These are phyloP conservation scores for Wickerhamomyces pijperi DNA, from an alignment of 805 yeast species.

Conservation along the genomic window DNA sequence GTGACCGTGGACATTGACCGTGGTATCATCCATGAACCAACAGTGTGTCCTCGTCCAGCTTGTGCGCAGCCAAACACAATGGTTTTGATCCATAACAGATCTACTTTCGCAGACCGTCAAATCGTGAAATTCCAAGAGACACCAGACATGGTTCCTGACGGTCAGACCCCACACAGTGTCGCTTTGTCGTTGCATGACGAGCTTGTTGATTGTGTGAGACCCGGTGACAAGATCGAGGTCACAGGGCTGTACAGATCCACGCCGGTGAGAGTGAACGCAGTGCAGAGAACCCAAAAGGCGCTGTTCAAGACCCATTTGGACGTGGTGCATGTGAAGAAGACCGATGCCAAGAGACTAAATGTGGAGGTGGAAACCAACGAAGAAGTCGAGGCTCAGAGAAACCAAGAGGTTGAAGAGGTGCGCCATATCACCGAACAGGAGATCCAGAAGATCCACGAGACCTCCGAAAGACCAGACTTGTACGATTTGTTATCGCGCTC, in stretches of 20 bases:
- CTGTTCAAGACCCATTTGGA: conserved; percentile 89
- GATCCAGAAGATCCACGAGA: conserved; percentile 46
- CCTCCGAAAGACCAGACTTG: conserved; percentile 61
- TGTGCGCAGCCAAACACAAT: conserved; percentile 80
- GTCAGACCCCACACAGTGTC: conserved; percentile 96
- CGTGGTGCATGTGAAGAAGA: conserved; percentile 84
- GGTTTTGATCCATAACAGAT: conserved; percentile 85
- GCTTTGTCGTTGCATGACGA: conserved; percentile 93
- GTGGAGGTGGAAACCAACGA: conserved; percentile 54
- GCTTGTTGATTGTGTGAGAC: conserved; percentile 85
- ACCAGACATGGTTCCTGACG: conserved; percentile 93
- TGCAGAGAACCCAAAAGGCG: conserved; percentile 72
- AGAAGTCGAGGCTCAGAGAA: conserved; percentile 36
- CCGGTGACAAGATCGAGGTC: conserved; percentile 93
- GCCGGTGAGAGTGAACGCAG: conserved; percentile 80
- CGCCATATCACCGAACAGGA: conserved; percentile 64
- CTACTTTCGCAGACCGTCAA: conserved; percentile 91
- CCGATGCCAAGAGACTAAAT: conserved; percentile 72
- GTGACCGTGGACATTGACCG: conserved; percentile 86
- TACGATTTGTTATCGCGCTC: conserved; percentile 84
- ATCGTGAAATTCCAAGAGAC: conserved; percentile 91
- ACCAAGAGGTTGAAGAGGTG: conserved; percentile 66
- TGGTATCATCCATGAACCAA: conserved; percentile 89
- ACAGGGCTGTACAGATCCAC: conserved; percentile 91
- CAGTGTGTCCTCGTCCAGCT: conserved; percentile 79